Evolutionary conservation across 176 grass and related monocot species (phyloP), one percentile per base, ranked within the genome.

Genomic region (Bothriochloa decipiens): DNA sequence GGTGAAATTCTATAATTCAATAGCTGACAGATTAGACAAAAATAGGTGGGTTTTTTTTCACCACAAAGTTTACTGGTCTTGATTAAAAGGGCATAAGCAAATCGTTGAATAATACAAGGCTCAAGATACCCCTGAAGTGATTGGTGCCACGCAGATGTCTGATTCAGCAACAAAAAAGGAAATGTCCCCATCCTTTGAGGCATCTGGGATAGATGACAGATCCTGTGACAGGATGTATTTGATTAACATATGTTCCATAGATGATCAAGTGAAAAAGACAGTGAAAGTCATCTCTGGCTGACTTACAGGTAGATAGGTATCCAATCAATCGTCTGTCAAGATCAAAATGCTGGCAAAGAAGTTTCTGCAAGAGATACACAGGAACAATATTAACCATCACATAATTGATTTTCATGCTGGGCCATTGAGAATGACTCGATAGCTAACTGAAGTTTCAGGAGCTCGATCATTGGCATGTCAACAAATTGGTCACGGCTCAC

Each of bases 301-400:
- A 85, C 79, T 83, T 86, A 81, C 93, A 96, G 89, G 69, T 73
- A 63, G 91, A 90, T 68, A 99, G 76, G 73, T 91, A 94, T 85
- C 94, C 88, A 84, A 99, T 93, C 52, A 99, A 84, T 52, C 88
- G 86, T 77, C 93, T 92, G 73, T 99, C 96, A 32, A 99, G 93
- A 85, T 96, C 89, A 16, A 96, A 99, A 76, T 96, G 89, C 75
- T 94, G 89, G 88, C 93, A 95, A 79, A 99, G 91, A 89, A 99
- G 86, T 74, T 95, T 96, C 96, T 99, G 87, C 89, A 91, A 89
- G 75, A 89, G 85, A 87, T 36, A 81, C 68, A 80, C 29, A 81
- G 68, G 28, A 25, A 87, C 17, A 20, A n/a, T 77, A 63, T 55
- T 17, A 65, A 65, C 62, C 26, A 65, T 65, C 18, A 80, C 68